A percentile compares a stretch with the other conserved stretches of the same genome.
Conservation (phyloP, 495 filamentous ascomycete genomes). For the Daldinia vernicosa region DNA sequence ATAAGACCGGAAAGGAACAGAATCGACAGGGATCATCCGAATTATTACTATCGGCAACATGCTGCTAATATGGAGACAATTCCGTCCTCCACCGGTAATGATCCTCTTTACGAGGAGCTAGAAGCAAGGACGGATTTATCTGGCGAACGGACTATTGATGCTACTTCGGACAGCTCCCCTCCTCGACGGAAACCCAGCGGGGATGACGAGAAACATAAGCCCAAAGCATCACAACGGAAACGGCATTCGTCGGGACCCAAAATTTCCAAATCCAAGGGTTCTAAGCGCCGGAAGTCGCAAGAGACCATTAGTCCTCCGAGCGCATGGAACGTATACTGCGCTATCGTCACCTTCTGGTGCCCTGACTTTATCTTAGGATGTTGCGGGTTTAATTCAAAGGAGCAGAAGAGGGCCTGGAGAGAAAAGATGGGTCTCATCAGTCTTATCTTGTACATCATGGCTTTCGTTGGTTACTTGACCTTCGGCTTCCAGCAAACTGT, state of each 20-base stretch:
- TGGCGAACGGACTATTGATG: conserved; percentile 58
- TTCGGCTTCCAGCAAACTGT: conserved; percentile 95
- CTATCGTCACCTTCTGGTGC: conserved; percentile 92
- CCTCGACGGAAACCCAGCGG: conserved; percentile 45
- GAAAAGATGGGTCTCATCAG: conserved; percentile 98
- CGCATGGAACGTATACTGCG: conserved; percentile 95
- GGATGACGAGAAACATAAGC: conserved; percentile 52
- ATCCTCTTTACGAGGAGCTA: conserved; percentile 80
- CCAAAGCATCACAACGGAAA: conserved; percentile 38
- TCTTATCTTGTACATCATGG: conserved; percentile 87
- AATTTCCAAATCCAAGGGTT: conserved; percentile 64
- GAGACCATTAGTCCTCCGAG: conserved; percentile 81
- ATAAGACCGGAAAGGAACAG: conserved; percentile 87
- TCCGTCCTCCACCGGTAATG: conserved; percentile 90
- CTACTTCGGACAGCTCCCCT: conserved; percentile 50
- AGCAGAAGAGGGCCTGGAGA: conserved; percentile 92
- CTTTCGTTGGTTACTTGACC: conserved; percentile 92
- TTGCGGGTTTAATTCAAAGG: conserved; percentile 87
- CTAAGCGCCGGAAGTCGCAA: conserved; percentile 68
- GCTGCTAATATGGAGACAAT: conserved; percentile 86
- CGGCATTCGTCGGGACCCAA: conserved; percentile 48
- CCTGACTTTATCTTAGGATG: conserved; percentile 85
- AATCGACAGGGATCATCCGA: conserved; percentile 84
- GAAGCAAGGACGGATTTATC: conserved; percentile 58
- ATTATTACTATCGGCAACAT: conserved; percentile 93